Evolutionary conservation across 1,139 yeast genomes (phyloP).

Genomic region (Kurtzmaniella natalensis): DNA sequence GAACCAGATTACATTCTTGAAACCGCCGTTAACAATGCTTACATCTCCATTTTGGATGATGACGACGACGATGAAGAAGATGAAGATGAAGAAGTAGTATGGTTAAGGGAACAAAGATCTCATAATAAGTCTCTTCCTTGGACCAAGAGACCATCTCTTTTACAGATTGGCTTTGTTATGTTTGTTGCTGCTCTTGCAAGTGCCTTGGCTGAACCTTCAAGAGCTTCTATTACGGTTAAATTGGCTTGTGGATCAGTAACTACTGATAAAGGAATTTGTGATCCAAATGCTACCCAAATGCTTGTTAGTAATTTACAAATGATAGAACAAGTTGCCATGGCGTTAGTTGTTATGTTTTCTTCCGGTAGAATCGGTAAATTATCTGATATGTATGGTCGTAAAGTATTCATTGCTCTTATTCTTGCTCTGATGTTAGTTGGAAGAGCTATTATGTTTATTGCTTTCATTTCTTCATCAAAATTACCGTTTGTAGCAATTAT

Average conservation of each 20-base stretch:
- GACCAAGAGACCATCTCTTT: conserved; percentile 32
- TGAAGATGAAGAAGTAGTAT: conserved; percentile 33
- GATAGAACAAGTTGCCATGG: conserved; percentile 23
- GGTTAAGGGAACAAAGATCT: conserved; percentile 36
- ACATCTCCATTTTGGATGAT: conserved; percentile 14
- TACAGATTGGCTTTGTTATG: conserved; percentile 24
- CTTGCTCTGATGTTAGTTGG: conserved; percentile 24
- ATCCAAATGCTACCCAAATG: conserved; percentile 29
- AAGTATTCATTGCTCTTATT: conserved; percentile 36
- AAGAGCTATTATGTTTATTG: conserved; percentile 20
- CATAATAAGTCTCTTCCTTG: conserved; percentile 28
- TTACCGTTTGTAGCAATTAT: conserved; percentile 31
- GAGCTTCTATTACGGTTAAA: conserved; percentile 30
- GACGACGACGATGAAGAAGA: conserved; percentile 25
- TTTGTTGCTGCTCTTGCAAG: conserved; percentile 26
- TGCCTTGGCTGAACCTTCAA: conserved; percentile 31
- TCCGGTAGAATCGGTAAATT: conserved; percentile 52
- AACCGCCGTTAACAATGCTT: conserved; percentile 6
- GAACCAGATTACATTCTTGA: conserved; percentile 12
- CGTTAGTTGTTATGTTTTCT: conserved; percentile 31
- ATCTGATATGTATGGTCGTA: conserved; percentile 64
- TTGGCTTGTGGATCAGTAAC: conserved; percentile 33
- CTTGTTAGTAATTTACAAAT: conserved; percentile 34
- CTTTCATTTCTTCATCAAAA: conserved; percentile 26
- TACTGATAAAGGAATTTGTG: conserved; percentile 18